These are phyloP conservation scores for Penicillium verhagenii DNA, from an alignment of 495 filamentous ascomycete species.

Conservation along the genomic window DNA sequence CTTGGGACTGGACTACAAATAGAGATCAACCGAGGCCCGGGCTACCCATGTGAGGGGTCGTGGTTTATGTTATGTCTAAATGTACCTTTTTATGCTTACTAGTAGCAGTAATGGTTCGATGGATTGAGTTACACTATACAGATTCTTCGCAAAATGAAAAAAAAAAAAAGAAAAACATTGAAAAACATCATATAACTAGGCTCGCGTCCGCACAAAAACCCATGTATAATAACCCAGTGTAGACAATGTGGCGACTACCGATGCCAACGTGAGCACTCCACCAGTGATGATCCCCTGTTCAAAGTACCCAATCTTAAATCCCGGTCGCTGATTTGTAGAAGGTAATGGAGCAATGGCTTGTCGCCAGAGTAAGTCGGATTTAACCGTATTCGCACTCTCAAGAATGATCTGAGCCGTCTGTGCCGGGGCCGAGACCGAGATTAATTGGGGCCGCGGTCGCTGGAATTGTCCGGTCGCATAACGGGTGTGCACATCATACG, in stretches of 20 bases:
- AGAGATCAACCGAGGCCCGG: slow-evolving; percentile 30
- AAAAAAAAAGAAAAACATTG: too few relatives aligned
- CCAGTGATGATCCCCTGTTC: slow-evolving; percentile 51
- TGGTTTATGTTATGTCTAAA: neutral
- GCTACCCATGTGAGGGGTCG: slow-evolving; percentile 2
- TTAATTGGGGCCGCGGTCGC: slow-evolving; percentile 38
- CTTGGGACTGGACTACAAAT: neutral
- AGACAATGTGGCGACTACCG: slow-evolving; percentile 23
- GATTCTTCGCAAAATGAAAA: too few relatives aligned
- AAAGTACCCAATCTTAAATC: slow-evolving; percentile 49
- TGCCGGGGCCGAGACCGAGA: slow-evolving; percentile 15
- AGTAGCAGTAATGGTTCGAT: too few relatives aligned
- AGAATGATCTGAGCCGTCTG: slow-evolving; percentile 15
- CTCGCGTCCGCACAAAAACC: slow-evolving; percentile 15
- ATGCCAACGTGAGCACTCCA: slow-evolving; percentile 26
- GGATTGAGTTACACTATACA: neutral
- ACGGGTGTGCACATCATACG: slow-evolving; percentile 28
- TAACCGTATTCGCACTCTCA: slow-evolving; percentile 10
- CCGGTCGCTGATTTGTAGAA: slow-evolving; percentile 34
- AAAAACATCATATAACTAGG: too few relatives aligned
- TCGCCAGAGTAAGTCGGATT: slow-evolving; percentile 20
- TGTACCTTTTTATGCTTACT: too few relatives aligned
- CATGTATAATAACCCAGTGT: slow-evolving; percentile 33
- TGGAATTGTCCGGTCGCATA: slow-evolving; percentile 42
- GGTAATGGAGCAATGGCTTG: slow-evolving; percentile 37